These are phyloP conservation scores for Saposhnikovia divaricata DNA, from an alignment of 129 eudicot species.

Conservation along the genomic window DNA sequence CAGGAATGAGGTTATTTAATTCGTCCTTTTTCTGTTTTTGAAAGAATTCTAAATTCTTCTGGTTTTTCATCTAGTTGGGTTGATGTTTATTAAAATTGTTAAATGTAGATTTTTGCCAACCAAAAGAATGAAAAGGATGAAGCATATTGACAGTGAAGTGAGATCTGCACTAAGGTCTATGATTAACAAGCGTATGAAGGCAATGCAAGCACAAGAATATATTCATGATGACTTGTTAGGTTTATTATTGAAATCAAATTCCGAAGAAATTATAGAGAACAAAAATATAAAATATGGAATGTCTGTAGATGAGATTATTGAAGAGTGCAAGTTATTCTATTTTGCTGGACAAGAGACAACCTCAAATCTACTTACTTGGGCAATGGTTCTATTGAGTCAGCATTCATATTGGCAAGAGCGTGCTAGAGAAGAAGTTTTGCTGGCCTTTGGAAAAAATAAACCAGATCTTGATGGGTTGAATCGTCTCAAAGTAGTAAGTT, in stretches of 20 bases:
- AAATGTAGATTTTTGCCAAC: constrained; percentile 15
- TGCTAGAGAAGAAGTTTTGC: constrained; percentile 8
- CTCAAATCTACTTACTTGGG: background rate
- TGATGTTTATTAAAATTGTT: background rate
- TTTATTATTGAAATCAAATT: constrained; percentile 12
- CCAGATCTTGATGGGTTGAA: constrained; percentile 5
- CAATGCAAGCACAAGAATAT: constrained; percentile 14
- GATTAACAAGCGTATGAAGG: constrained; percentile 7
- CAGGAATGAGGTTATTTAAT: constrained; percentile 15
- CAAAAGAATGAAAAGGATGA: constrained; percentile 10
- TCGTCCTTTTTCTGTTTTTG: background rate
- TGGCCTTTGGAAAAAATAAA: constrained; percentile 3
- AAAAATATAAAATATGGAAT: background rate
- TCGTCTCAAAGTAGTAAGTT: constrained; percentile 5
- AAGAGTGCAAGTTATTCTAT: constrained; percentile 5
- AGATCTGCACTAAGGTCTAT: background rate
- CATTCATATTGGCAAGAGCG: constrained; percentile 2
- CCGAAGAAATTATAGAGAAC: background rate
- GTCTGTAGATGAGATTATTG: constrained; percentile 6
- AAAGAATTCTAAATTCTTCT: background rate
- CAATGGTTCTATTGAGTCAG: constrained; percentile 9
- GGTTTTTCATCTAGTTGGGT: background rate
- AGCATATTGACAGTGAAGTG: constrained; percentile 4
- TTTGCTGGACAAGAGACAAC: constrained; percentile 11
- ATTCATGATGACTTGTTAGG: constrained; percentile 13